Evolutionary conservation across 1,284 basidiomycete genomes (phyloP), one percentile per base, ranked within the genome.

Genomic region (Cutaneotrichosporon cutaneum): DNA sequence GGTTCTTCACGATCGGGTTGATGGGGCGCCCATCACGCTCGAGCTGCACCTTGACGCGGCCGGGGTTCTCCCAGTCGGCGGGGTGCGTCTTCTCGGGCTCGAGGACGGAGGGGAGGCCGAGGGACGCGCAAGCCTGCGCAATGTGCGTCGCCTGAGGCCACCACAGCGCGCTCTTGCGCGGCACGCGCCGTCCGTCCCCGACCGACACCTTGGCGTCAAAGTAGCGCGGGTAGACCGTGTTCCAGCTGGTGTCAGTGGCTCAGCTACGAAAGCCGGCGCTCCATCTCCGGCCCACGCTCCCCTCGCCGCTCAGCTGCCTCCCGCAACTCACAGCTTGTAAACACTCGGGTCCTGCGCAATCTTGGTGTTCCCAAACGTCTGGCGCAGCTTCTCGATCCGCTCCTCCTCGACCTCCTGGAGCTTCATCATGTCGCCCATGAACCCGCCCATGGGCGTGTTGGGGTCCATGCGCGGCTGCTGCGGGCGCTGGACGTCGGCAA

Each of bases 41-140:
- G 84, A 92, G 89, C 71, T 92, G 90, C 33, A 97, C 90, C 68
- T 93, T 88, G 64, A 97, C 90, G 39, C 94, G 85, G 13, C 92
- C 92, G 0, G 92, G 92, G 75, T 98, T 98, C 74, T 91, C 93
- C 94, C 94, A 97, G 76, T 98, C 94, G 61, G 91, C 85, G 7
- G 94, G 94, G 74, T 98, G 94, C 32, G 86, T 84, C 79, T 94
- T 95, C 74, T 86, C 85, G 13, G 82, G 81, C 78, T 97, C 94
- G 69, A 95, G 90, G 3, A 94, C 83, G 7, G 88, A 87, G 13
- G 87, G 86, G 3, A 97, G 82, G 3, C 91, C 88, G 10, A 98
- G 81, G 14, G 86, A 81, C 67, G 83, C 85, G 32, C 89, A 88
- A 2, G 92, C 93, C 64, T 92, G 88, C 6, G 91, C 90, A 60